Conservation (phyloP, 2,329 filamentous ascomycete species). For the Aspergillus caelatus region DNA sequence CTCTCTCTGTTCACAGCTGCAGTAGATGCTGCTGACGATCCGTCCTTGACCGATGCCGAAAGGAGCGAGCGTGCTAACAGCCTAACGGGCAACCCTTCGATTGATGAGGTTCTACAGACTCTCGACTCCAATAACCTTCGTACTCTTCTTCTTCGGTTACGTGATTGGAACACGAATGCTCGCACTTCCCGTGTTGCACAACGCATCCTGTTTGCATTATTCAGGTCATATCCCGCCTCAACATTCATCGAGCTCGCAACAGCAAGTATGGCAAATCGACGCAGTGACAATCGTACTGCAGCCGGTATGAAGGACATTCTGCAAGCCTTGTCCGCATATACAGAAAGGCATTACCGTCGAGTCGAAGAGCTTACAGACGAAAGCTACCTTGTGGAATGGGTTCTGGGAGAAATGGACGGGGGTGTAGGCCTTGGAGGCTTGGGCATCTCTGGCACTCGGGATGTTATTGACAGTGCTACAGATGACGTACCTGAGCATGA, state of each 20-base stretch:
- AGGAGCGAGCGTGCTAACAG: conserved; percentile 32
- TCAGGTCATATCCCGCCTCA: conserved; percentile 78
- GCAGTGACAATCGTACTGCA: conserved; percentile 43
- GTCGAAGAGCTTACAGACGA: conserved; percentile 91
- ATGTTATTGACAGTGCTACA: conserved; percentile 15
- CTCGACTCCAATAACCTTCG: conserved; percentile 86
- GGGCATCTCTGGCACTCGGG: conserved; percentile 23
- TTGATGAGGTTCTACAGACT: conserved; percentile 80
- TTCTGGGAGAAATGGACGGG: conserved; percentile 87
- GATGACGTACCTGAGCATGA: conserved; percentile 32
- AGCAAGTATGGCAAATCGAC: conserved; percentile 31
- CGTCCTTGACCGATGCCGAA: conserved; percentile 36
- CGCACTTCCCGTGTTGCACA: conserved; percentile 84
- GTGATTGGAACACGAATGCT: conserved; percentile 98
- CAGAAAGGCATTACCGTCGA: conserved; percentile 87
- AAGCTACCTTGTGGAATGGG: conserved; percentile 92
- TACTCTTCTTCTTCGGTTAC: conserved; percentile 74
- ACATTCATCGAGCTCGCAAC: conserved; percentile 71
- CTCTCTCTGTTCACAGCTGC: conserved; percentile 83
- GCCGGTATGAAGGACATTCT: conserved; percentile 78
- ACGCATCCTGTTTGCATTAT: conserved; percentile 76
- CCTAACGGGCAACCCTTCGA: conserved; percentile 54
- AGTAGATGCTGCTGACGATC: conserved; percentile 70
- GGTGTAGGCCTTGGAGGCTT: conserved; percentile 50
- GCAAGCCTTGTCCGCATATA: conserved; percentile 85